Base-by-base conservation (phyloP, 2,329 filamentous ascomycete genomes). In the Colletotrichum sp. region DNA sequence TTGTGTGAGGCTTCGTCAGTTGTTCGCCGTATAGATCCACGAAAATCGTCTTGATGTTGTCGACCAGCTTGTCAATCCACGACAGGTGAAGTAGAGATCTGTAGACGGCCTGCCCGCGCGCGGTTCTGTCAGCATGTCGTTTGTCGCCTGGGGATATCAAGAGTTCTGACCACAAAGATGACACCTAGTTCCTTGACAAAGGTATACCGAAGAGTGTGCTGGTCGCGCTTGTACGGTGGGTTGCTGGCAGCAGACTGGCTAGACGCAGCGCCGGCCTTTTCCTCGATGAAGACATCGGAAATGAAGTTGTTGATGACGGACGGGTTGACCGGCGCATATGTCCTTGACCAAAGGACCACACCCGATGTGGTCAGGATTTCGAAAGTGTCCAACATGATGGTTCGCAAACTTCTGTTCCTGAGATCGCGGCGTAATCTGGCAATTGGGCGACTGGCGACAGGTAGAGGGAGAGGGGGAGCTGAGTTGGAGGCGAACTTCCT, bases 31-130 rank as follows among this genome's bases (percentile, higher is more conserved):
- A 99, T 32, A 98, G 90, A 79, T 96, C 95, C 79, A 97, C 90
- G 82, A 99, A 99, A 39, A 99, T 93, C 12, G 95, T 96, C 83
- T 94, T 95, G 81, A 99, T 95, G 81, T 99, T 98, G 82, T 98
- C 96, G 79, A 99, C 92, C 64, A 99, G 93, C 84, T 97, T 96
- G 85, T 99, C 97, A 79, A 99, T 95, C 97, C 98, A 99, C 15
- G 95, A 96, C 10, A 99, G 91, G 85, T 98, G 96, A 34, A 99
- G 91, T 36, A 99, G 92, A 52, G 96, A 98, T 83, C 98, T 95
- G 85, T 99, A 99, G 78, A 99, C 97, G 79, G 96, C 97, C 96
- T 98, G 81, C 62, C 68, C 34, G 77, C 62, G 55, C 34, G 77
- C 62, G 55, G 30, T 34, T n/a, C 8, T 7, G 69, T 74, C 36